A percentile compares a stretch with the other conserved stretches of the same genome.
Evolutionary conservation across 495 filamentous ascomycete genomes (phyloP).

Genomic region (Zalerion maritima): DNA sequence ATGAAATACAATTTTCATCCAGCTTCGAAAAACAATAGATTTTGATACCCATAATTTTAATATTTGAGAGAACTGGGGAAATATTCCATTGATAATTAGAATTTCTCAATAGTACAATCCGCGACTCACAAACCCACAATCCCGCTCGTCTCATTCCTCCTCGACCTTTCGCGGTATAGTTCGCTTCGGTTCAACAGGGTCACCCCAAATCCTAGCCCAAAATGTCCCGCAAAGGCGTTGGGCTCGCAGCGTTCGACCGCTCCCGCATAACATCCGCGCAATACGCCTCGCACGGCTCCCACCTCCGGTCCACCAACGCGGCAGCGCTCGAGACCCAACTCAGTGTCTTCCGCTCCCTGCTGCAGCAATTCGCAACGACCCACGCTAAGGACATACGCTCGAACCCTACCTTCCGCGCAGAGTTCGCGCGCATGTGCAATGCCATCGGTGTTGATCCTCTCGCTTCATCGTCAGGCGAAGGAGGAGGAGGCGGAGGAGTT

Average conservation of each 20-base stretch:
- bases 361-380: slow-evolving; percentile 86
- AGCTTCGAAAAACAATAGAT: too few species aligned
- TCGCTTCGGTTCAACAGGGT: too few species aligned
- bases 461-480: slow-evolving; percentile 45
- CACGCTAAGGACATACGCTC: slow-evolving; percentile 92
- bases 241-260: slow-evolving; percentile 82
- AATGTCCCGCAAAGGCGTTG: slow-evolving; percentile 61
- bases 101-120: too few species aligned
- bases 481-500: slow-evolving; percentile 26
- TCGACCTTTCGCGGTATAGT: too few species aligned
- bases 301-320: slow-evolving; percentile 66
- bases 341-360: slow-evolving; percentile 82
- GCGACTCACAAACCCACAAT: too few species aligned
- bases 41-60: too few species aligned
- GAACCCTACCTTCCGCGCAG: slow-evolving; percentile 83
- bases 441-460: slow-evolving; percentile 93
- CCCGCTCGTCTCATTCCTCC: too few species aligned
- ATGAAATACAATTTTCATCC: too few species aligned
- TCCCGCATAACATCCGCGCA: slow-evolving; percentile 63
- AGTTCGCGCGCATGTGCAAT: slow-evolving; percentile 97
- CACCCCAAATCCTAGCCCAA: too few species aligned
- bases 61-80: too few species aligned
- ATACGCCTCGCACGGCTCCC: slow-evolving; percentile 76
- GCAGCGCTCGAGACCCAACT: slow-evolving; percentile 80
- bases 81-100: too few species aligned